Base-by-base conservation (phyloP, 208 protist genomes). In the Leishmania major region DNA sequence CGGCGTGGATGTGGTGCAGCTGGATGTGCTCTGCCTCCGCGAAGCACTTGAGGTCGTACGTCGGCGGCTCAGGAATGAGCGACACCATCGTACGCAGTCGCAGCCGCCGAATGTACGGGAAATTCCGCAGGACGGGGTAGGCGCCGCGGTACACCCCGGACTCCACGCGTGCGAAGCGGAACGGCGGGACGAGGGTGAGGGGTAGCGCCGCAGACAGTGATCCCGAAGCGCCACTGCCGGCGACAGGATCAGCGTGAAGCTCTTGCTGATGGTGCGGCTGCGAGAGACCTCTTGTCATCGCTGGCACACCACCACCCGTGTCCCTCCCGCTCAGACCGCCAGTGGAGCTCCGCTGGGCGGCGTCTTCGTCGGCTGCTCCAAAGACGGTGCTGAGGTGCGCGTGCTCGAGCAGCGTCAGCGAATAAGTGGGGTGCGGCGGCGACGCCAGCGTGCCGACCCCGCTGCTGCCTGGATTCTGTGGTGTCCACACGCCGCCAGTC, bases 61-160 rank as follows among this genome's bases (percentile, higher is more conserved):
- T 95, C 35, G 94, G 93, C 64, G 89, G 89, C 83, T 98, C 93
- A 0, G 95, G 95, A 1, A 90, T 90, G n/a, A 98, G 81, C 15
- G 88, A 93, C 28, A 98, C 79, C 71, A 98, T 94, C 51, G 91
- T 94, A 40, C 88, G 85, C n/a, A 97, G 72, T 8, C 82, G 69
- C 35, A 92, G 86, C 10, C 64, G 78, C 45, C 88, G 77, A 11
- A 98, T 77, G 77, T 95, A 96, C 0, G 88, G 86, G 51, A 96
- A 96, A 80, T 98, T 96, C 35, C 93, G 92, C 47, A 98, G 84
- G 7, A 90, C 88, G 35, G 95, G 95, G 84, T 98, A 96, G n/a
- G 89, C 95, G 35, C 95, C 93, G 43, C 95, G 90, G 84, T 92
- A 96, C 67, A 98, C 82, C 15, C 92, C 93, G 19, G 88, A 83